phyloP scores from a whole-genome alignment of 441 rosid genomes.

The Populus hybrid region DNA sequence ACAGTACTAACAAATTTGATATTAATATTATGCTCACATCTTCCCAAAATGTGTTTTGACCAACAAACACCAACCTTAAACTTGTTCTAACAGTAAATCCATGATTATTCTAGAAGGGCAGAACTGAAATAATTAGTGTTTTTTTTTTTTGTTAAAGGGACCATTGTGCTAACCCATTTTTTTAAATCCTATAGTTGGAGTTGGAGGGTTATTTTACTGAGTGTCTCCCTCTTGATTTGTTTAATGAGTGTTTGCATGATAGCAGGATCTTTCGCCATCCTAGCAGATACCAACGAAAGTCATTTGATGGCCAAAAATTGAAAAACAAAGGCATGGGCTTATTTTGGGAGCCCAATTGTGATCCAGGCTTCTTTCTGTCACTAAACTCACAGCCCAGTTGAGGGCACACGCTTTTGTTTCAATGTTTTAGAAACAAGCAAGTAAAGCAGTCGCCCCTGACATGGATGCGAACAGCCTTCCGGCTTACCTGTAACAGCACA shows the following conservation, averaged over 20 bases:
- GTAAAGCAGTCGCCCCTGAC: background rate
- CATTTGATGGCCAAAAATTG: background rate
- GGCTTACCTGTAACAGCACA: background rate
- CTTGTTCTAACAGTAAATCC: background rate
- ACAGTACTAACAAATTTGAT: background rate
- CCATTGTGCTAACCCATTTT: too few species aligned
- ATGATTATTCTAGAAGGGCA: background rate
- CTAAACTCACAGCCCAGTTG: background rate
- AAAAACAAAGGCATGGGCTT: too few species aligned
- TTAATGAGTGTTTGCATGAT: background rate
- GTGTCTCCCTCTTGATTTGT: background rate
- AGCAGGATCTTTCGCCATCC: background rate
- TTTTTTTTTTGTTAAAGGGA: too few species aligned
- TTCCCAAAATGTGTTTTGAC: background rate
- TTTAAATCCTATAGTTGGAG: background rate
- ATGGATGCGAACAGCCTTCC: background rate
- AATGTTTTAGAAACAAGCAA: background rate
- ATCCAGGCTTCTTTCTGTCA: background rate
- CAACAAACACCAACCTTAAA: background rate
- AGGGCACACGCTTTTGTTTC: background rate
- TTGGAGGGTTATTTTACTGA: background rate
- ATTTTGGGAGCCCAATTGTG: too few species aligned
- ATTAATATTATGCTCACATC: background rate
- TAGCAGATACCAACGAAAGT: background rate
- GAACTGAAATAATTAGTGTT: background rate